phyloP scores from a whole-genome alignment of 257 asterid genomes.

The Knoxia roxburghii region DNA sequence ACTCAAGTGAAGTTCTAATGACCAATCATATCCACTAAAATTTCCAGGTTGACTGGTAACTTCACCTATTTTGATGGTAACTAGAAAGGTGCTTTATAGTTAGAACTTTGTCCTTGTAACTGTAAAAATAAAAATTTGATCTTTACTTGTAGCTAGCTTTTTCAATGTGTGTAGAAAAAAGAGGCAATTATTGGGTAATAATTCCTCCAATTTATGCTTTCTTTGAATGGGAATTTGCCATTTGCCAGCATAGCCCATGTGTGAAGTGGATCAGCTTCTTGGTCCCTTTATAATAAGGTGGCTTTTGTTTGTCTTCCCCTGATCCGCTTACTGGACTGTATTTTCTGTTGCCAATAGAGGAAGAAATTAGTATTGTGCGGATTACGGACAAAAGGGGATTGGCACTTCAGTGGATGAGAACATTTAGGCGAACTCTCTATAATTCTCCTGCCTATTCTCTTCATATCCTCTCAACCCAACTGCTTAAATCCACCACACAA shows the following conservation, averaged over 20 bases:
- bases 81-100: too few species aligned
- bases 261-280: slow-evolving; percentile 15
- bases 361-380: slow-evolving; percentile 7
- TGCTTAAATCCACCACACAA: slow-evolving; percentile 45
- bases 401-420: slow-evolving; percentile 48
- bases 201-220: background rate
- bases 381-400: slow-evolving; percentile 11
- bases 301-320: background rate
- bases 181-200: background rate
- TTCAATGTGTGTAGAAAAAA: too few species aligned
- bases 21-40: background rate
- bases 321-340: background rate
- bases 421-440: slow-evolving; percentile 21
- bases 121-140: too few species aligned
- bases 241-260: slow-evolving; percentile 12
- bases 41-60: background rate
- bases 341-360: slow-evolving; percentile 7
- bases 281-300: background rate
- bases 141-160: too few species aligned
- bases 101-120: too few species aligned
- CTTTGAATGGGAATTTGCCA: too few species aligned
- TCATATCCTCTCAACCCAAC: slow-evolving; percentile 1
- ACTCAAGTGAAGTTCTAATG: background rate
- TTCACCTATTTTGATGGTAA: background rate
- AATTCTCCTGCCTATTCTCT: slow-evolving; percentile 34